These are phyloP conservation scores for Rhodotorula diobovata DNA, from an alignment of 768 basidiomycete species.

Conservation along the genomic window DNA sequence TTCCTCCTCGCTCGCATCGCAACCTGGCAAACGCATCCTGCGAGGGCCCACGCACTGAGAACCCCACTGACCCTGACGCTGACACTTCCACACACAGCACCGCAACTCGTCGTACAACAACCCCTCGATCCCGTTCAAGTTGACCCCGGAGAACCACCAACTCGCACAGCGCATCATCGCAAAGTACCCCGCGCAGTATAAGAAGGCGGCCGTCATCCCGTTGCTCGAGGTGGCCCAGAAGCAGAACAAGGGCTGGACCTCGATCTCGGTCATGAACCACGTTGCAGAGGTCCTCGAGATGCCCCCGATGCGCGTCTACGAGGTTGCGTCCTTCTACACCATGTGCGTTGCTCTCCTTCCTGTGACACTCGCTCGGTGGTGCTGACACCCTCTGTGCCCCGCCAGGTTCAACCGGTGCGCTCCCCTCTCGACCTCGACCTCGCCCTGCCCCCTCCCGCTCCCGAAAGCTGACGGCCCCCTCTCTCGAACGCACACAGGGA, in stretches of 20 bases:
- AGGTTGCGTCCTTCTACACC: conserved; percentile 98
- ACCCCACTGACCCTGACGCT: background rate
- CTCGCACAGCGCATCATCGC: conserved; percentile 82
- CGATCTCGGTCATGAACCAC: conserved; percentile 98
- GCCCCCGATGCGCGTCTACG: conserved; percentile 98
- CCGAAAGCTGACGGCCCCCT: background rate
- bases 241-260: conserved; percentile 98
- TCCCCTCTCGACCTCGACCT: too few relatives aligned
- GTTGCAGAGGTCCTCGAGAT: conserved; percentile 88
- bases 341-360: conserved; percentile 53
- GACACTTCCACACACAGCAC: conserved; percentile 57
- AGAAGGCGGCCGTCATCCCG: conserved; percentile 96
- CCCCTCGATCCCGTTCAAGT: conserved; percentile 88
- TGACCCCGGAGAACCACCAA: conserved; percentile 73
- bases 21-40: too few relatives aligned
- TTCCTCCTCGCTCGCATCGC: background rate
- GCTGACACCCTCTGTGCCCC: background rate
- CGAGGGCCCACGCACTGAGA: background rate
- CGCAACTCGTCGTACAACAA: conserved; percentile 94
- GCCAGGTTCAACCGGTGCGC: conserved; percentile 77
- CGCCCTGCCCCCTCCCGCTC: background rate
- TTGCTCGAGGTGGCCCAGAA: conserved; percentile 92
- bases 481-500: conserved; percentile 56
- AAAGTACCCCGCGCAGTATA: conserved; percentile 84
- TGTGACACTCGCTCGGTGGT: accelerated